These are phyloP conservation scores for Fagus sylvatica DNA, from an alignment of 306 rosid genomes.

Conservation along the genomic window DNA sequence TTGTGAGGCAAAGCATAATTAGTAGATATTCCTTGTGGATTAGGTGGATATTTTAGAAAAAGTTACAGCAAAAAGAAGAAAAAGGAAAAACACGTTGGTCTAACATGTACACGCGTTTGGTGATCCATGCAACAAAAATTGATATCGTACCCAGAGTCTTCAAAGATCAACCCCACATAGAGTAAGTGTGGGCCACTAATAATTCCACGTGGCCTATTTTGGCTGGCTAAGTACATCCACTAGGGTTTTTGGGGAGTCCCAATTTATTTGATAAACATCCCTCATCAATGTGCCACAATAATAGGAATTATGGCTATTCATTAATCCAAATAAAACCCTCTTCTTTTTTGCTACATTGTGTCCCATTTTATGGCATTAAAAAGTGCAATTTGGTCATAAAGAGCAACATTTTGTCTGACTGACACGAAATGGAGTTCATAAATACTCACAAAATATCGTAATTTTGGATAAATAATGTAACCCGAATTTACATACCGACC, in stretches of 20 bases:
- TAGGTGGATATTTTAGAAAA: neutral
- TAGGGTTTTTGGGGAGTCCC: neutral
- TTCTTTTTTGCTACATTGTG: no score
- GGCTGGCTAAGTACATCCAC: neutral
- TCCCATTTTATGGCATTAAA: no score
- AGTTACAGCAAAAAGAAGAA: neutral
- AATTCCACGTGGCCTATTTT: constrained; percentile 13
- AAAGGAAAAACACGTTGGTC: neutral
- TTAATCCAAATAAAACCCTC: no score
- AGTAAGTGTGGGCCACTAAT: neutral
- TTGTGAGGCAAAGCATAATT: neutral
- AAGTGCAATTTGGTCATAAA: neutral
- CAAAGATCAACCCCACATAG: neutral
- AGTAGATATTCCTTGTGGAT: constrained; percentile 10
- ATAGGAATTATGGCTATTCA: no score
- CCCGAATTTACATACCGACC: constrained; percentile 23
- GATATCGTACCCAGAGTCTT: neutral
- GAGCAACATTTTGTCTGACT: neutral
- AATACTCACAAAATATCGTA: neutral
- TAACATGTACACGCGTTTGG: constrained; percentile 6
- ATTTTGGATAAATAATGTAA: constrained; percentile 23
- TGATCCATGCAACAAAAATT: neutral
- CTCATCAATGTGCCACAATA: neutral
- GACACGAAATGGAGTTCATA: neutral
- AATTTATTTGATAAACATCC: neutral